Percentiles rank a stretch among this genome's conserved stretches.
These are phyloP conservation scores for Pyrenophora teres DNA, from an alignment of 2,329 filamentous ascomycete genomes.

Conservation along the genomic window DNA sequence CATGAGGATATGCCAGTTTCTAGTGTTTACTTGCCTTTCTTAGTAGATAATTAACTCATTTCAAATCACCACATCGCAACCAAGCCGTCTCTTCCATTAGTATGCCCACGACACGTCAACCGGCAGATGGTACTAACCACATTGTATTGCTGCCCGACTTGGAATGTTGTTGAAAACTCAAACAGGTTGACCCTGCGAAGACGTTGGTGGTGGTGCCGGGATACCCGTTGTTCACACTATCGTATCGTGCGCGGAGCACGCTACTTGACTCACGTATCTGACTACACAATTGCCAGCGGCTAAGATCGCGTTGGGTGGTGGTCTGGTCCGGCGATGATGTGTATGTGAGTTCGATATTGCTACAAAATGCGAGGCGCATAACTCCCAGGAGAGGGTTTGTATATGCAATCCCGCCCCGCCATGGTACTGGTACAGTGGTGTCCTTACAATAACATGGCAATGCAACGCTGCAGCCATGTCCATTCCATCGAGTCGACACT, in stretches of 20 bases:
- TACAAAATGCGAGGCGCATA: slow-evolving; percentile 11
- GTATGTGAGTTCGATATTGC: slow-evolving; percentile 1
- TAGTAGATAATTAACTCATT: slow-evolving; percentile 8
- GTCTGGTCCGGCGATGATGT: too few relatives aligned
- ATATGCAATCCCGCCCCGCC: slow-evolving; percentile 1
- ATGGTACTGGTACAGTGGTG: slow-evolving; percentile 8
- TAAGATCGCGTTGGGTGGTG: too few relatives aligned
- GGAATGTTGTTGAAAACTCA: not conserved
- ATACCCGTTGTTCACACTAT: not conserved
- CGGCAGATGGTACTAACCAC: not conserved
- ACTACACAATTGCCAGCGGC: too few relatives aligned
- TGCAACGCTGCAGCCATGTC: not conserved
- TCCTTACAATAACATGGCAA: slow-evolving; percentile 9
- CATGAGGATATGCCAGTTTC: slow-evolving; percentile 8
- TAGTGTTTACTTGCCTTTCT: not conserved
- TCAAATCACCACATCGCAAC: not conserved
- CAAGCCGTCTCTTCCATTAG: not conserved
- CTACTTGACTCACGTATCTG: too few relatives aligned
- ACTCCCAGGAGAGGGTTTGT: not conserved
- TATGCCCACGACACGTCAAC: not conserved
- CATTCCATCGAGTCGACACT: not conserved
- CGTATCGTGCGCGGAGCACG: too few relatives aligned
- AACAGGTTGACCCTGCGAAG: not conserved
- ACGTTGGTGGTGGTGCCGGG: not conserved
- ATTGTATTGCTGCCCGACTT: not conserved